These are phyloP conservation scores for Entrophospora sp. DNA, from an alignment of 192 early-diverging fungal genomes.

Conservation along the genomic window DNA sequence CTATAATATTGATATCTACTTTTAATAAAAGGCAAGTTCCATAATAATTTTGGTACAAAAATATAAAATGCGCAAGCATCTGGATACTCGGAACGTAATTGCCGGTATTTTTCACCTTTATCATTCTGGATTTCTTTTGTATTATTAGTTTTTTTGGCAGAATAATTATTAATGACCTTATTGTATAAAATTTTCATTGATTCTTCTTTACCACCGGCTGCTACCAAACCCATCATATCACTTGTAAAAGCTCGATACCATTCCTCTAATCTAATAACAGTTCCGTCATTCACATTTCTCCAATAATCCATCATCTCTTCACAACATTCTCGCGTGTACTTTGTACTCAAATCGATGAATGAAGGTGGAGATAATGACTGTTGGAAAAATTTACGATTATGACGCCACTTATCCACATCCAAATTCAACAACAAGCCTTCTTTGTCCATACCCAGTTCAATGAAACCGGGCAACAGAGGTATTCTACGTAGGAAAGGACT, in stretches of 20 bases:
- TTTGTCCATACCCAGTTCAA: constrained; percentile 11
- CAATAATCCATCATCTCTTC: constrained; percentile 14
- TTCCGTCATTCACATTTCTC: neutral
- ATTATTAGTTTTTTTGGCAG: neutral
- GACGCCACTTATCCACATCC: constrained; percentile 10
- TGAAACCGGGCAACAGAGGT: neutral
- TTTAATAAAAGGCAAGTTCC: neutral
- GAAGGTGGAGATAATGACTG: constrained; percentile 17
- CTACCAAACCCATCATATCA: constrained; percentile 21
- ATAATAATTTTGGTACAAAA: constrained; percentile 13
- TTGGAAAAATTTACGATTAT: constrained; percentile 17
- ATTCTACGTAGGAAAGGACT: constrained; percentile 1
- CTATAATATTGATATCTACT: neutral
- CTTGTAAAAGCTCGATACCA: constrained; percentile 15
- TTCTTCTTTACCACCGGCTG: constrained; percentile 8
- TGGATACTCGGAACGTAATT: neutral
- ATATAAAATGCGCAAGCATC: constrained; percentile 2
- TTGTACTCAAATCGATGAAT: constrained; percentile 5
- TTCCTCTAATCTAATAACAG: constrained; percentile 9
- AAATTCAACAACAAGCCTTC: constrained; percentile 17
- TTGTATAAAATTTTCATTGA: constrained; percentile 5
- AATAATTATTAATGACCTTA: neutral
- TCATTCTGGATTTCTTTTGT: neutral
- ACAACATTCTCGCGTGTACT: constrained; percentile 5
- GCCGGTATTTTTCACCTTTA: neutral